Base-by-base conservation (phyloP, 495 filamentous ascomycete species). In the Neurospora sp. region DNA sequence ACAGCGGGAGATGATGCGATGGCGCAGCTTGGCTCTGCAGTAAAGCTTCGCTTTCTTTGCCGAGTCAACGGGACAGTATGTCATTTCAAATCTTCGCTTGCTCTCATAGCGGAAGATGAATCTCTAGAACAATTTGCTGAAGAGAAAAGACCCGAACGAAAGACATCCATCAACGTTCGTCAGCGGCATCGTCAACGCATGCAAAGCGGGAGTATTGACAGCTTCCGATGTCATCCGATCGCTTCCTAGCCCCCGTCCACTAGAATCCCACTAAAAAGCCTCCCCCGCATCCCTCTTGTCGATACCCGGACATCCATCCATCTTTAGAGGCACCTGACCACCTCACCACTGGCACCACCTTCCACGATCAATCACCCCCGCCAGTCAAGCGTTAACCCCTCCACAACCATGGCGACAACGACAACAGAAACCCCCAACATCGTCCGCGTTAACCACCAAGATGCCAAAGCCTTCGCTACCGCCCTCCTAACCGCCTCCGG, bases 401-500 rank as follows among this genome's bases (percentile, higher is more conserved):
- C 14, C 54, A 62, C 27, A 18, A 18, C 54, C 23, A 66, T 66
- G 54, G 54, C 54, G 54, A 10, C 54, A 1, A 10, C 75, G 75
- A 31, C 76, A 75, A 41, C 75, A 41, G 72, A 72, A 54, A n/a
- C 40, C 35, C 35, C 23, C 16, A 71, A 54, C 42, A 35, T 54
- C 16, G 31, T 78, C 37, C 70, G 23, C 7, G 54, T 81, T n/a
- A 14, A 46, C 5, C 75, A 75, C 41, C 18, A 70, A 8, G 76
- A 76, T 66, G 78, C 79, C 20, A 38, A 75, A 20, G 39, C 69
- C 4, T 81, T 81, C 40, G 76, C 75, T 3, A 70, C 70, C n/a
- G 27, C 76, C 41, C 79, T 92, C 41, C 85, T 93, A 10, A 76
- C 77, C 20, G 88, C 78, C 54, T 90, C 92, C 77, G 87, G 88